Conservation (phyloP, 345 rosid species). For the Eucalyptus urophylla region DNA sequence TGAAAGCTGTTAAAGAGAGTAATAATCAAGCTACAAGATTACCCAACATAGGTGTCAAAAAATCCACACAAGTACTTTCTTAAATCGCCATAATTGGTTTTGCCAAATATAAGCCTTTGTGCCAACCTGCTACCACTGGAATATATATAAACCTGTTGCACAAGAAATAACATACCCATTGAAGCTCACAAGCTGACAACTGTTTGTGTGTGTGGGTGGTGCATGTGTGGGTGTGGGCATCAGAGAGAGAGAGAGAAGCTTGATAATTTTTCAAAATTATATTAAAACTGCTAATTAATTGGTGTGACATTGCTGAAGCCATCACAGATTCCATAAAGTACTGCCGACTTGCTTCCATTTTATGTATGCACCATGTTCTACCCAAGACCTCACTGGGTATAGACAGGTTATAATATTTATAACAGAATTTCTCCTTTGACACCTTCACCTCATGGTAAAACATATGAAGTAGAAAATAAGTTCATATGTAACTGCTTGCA, state of each 20-base stretch:
- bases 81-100: conserved; percentile 73
- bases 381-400: background rate
- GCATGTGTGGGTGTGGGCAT: background rate
- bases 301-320: background rate
- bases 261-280: background rate
- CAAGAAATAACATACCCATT: background rate
- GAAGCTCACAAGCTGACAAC: background rate
- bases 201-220: background rate
- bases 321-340: background rate
- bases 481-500: background rate
- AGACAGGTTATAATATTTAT: background rate
- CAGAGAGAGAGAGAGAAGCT: background rate
- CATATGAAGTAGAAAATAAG: background rate
- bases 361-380: background rate
- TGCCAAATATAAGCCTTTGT: conserved; percentile 83
- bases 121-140: conserved; percentile 97
- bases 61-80: conserved; percentile 76
- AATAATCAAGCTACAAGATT: background rate
- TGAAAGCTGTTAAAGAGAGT: background rate
- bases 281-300: background rate
- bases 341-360: background rate
- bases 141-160: conserved; percentile 75
- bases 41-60: conserved; percentile 85
- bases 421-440: background rate
- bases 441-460: background rate